These are phyloP conservation scores for Cercospora zeae-maydis DNA, from an alignment of 2,329 filamentous ascomycete genomes.

Conservation along the genomic window DNA sequence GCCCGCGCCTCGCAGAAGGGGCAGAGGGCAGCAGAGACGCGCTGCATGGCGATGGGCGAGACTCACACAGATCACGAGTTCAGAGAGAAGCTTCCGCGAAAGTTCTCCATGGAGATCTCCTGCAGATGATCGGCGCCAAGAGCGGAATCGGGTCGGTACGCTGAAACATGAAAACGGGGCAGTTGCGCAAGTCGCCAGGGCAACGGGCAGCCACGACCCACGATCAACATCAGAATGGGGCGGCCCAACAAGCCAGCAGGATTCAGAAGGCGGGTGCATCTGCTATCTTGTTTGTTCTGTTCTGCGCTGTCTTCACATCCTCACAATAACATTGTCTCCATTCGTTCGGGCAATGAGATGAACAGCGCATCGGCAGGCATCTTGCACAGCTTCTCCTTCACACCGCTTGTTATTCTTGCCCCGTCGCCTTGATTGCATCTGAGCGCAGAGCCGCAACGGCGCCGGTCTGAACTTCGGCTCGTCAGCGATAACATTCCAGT, in stretches of 20 bases:
- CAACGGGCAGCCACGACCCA: conserved; percentile 3
- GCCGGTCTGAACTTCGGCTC: conserved; percentile 8
- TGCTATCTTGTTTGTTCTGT: neutral
- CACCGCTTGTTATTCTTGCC: conserved; percentile 1
- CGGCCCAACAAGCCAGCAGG: neutral
- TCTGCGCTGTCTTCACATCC: conserved; percentile 3
- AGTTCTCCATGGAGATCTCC: neutral
- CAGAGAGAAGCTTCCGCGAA: neutral
- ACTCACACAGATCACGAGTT: neutral
- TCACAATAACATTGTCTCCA: conserved; percentile 3
- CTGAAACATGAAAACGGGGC: neutral
- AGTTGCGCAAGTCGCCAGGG: neutral
- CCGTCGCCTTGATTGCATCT: neutral
- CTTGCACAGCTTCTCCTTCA: conserved; percentile 10
- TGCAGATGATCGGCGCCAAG: neutral
- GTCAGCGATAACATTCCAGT: conserved; percentile 18
- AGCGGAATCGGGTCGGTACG: neutral
- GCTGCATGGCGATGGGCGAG: conserved; percentile 27
- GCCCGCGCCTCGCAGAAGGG: conserved; percentile 43
- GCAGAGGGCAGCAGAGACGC: conserved; percentile 34
- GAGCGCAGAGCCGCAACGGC: conserved; percentile 8
- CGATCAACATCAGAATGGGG: neutral
- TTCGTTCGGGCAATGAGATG: conserved; percentile 10
- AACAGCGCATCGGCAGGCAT: conserved; percentile 10
- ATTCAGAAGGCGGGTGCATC: neutral